Base-by-base conservation (phyloP, 306 rosid species). In the Corylus avellana region DNA sequence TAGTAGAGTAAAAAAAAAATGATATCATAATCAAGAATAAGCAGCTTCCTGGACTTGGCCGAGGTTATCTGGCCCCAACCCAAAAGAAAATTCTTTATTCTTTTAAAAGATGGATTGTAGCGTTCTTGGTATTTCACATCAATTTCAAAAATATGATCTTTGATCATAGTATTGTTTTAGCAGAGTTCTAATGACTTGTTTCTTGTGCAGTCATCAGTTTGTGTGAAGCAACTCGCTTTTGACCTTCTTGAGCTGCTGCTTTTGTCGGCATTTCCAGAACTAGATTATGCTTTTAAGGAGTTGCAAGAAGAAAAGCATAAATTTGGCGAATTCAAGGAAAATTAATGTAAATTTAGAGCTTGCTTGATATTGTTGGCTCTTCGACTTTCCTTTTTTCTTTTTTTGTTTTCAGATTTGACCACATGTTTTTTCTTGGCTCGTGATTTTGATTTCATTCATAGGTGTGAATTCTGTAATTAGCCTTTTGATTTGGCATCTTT, bases 241-340 rank as follows among this genome's bases (percentile, higher is more conserved):
- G 98, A 96, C 77, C 86, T 96, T 79, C 84, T 96, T 3, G 98
- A 93, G 89, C 82, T 96, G 84, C 82, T 96, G 76, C 78, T 90
- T 50, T 59, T 86, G 69, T 86, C 97, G 0, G 88, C 92, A 81
- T 96, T 93, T 85, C 98, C 99, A 9, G 99, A 96, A 81, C 85
- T 96, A 25, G 90, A 89, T 20, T 63, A 62, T 50, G 85, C 78
- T n/a, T 77, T 96, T 78, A 91, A 87, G 91, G 90, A 93, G 84
- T 77, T 93, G 83, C 92, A 91, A 44, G 97, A 90, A 84, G 94
- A 87, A 35, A 91, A 88, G 57, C 91, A 91, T 27, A 90, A 75
- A 81, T 93, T 93, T 58, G 98, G 98, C 3, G 87, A 93, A 81
- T 80, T 72, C 50, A 22, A 47, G 58, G 58, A 72, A 50, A 72